Evolutionary conservation across 2,329 filamentous ascomycete genomes (phyloP).

Genomic region (Trichoderma arundinaceum): DNA sequence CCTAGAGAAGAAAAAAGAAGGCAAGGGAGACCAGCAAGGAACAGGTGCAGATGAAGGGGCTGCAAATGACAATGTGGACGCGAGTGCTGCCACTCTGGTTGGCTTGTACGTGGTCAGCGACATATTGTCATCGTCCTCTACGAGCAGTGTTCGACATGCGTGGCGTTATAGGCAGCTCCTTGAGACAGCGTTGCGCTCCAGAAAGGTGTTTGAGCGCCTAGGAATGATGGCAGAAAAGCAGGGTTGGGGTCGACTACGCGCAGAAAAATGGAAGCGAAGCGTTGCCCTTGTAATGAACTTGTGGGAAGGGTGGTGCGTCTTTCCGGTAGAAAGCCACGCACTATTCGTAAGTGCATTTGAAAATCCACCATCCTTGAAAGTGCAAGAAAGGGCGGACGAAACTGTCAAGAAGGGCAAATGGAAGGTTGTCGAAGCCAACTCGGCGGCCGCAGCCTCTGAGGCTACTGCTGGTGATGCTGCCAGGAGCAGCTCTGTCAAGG

Average conservation of each 20-base stretch:
- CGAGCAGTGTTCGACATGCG: slow-evolving; percentile 77
- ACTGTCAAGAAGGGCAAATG: slow-evolving; percentile 48
- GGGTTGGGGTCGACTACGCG: slow-evolving; percentile 79
- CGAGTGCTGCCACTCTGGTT: slow-evolving; percentile 75
- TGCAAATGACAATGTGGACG: slow-evolving; percentile 60
- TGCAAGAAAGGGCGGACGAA: slow-evolving; percentile 39
- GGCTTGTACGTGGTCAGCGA: slow-evolving; percentile 80
- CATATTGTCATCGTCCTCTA: slow-evolving; percentile 77
- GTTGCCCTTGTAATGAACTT: slow-evolving; percentile 70
- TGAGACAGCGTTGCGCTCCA: slow-evolving; percentile 70
- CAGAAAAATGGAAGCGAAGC: slow-evolving; percentile 84
- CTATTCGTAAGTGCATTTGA: slow-evolving; percentile 73
- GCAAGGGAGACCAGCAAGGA: slow-evolving; percentile 41
- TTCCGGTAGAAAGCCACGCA: slow-evolving; percentile 75
- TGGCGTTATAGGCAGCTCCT: slow-evolving; percentile 88
- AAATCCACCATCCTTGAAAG: slow-evolving; percentile 61
- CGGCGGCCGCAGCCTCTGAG: slow-evolving; percentile 31
- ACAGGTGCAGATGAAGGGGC: slow-evolving; percentile 44
- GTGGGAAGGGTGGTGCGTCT: slow-evolving; percentile 76
- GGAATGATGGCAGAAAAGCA: slow-evolving; percentile 74
- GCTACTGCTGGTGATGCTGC: slow-evolving; percentile 4
- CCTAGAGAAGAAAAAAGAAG: slow-evolving; percentile 54
- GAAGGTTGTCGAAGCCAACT: slow-evolving; percentile 55
- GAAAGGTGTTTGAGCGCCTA: slow-evolving; percentile 75
- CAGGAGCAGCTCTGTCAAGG: not conserved